Base-by-base conservation (phyloP, 371 early-diverging fungal genomes). In the Mucor circinelloides region DNA sequence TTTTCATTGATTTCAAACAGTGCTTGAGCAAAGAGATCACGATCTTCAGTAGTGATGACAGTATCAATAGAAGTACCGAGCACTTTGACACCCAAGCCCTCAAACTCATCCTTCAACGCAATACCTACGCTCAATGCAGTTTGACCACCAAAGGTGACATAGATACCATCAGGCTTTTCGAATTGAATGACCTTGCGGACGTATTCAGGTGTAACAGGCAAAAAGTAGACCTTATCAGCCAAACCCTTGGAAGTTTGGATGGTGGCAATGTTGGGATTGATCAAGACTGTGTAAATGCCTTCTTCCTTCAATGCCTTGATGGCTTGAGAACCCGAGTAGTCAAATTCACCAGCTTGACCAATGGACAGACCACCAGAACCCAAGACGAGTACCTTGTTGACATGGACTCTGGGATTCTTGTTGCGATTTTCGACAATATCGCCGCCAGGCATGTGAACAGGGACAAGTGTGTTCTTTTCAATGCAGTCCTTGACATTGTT, bases 291-390 rank as follows among this genome's bases (percentile, higher is more conserved):
- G 75, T 94, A 90, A 72, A 97, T 91, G 15, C 93, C 93, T 77
- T 94, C 95, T 78, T 96, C 96, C 82, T 94, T 94, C 73, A 97
- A 84, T 8, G 98, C 98, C 82, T 97, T 97, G 88, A 97, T 97
- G 25, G 97, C 97, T 83, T 90, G 94, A 31, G 94, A 93, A 58
- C 97, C 96, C 64, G 97, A 97, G 85, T 97, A 97, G 79, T 97
- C 98, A 69, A 97, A 97, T 86, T 97, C 98, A 60, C 98, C 98
- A 48, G 98, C 98, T 82, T 98, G 98, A 28, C 98, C 98, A 71
- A 98, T 98, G 40, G 93, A 92, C 60, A 98, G 78, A 73, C 98
- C 98, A 65, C 98, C 98, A 32, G 95, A 94, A 56, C 98, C 98
- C 40, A 98, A 85, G 17, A 98, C 91, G 58, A 97, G 85, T 21